These are phyloP conservation scores for Calendula officinalis DNA, from an alignment of 129 eudicot species.

Conservation along the genomic window DNA sequence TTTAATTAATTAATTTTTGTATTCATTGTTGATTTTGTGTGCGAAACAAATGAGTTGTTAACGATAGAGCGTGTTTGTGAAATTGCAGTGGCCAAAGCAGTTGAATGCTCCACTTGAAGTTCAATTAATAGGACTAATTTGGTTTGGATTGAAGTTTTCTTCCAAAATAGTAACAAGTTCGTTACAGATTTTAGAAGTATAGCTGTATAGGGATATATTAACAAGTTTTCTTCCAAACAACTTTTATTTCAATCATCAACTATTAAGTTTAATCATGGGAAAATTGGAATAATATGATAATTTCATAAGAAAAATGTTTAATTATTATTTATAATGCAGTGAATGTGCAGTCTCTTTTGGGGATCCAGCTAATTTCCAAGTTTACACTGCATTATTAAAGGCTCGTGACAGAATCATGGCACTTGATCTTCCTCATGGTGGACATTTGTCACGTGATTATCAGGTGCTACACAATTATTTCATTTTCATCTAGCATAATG, in stretches of 20 bases:
- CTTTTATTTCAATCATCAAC: conserved; percentile 1
- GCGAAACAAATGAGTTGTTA: neutral
- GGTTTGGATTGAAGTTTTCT: neutral
- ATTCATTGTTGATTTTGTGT: neutral
- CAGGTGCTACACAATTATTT: conserved; percentile 52
- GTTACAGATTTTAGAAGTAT: neutral
- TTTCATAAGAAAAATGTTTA: neutral
- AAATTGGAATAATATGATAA: neutral
- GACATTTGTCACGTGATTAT: conserved; percentile 94
- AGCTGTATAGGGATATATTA: neutral
- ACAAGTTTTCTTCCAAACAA: neutral
- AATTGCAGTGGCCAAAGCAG: conserved; percentile 96
- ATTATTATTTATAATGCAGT: conserved; percentile 52
- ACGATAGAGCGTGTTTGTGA: conserved; percentile 4
- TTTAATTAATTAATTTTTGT: neutral
- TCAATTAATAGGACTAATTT: neutral
- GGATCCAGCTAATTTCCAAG: conserved; percentile 93
- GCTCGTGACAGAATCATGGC: conserved; percentile 99
- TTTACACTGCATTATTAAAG: conserved; percentile 89
- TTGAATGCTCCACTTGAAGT: conserved; percentile 92
- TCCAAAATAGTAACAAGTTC: neutral
- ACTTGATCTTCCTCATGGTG: conserved; percentile 99
- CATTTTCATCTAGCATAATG: too few relatives aligned
- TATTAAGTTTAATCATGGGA: neutral
- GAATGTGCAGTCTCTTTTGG: conserved; percentile 96